Percentiles rank a stretch among this genome's conserved stretches.
These are phyloP conservation scores for Euphorbia lathyris DNA, from an alignment of 345 rosid species.

Conservation along the genomic window DNA sequence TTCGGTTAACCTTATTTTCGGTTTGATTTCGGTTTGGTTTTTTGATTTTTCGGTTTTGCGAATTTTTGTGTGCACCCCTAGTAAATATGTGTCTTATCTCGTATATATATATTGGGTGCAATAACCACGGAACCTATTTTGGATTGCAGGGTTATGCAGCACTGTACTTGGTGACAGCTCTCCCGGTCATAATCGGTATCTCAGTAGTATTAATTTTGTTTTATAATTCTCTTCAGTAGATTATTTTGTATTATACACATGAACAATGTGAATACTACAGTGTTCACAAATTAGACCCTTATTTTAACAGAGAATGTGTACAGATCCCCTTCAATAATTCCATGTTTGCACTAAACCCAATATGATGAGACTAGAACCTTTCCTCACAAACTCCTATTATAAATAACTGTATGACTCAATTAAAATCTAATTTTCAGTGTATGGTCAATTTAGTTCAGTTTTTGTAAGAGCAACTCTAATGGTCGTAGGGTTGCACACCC, in stretches of 20 bases:
- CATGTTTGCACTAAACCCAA: neutral
- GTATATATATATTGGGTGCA: too few relatives aligned
- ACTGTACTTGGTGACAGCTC: conserved; percentile 79
- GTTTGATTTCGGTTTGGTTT: too few relatives aligned
- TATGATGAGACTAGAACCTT: neutral
- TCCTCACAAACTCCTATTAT: neutral
- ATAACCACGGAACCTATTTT: conserved; percentile 19
- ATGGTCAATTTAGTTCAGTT: too few relatives aligned
- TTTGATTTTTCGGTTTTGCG: too few relatives aligned
- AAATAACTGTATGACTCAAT: too few relatives aligned
- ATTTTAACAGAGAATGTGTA: neutral
- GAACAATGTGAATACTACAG: neutral
- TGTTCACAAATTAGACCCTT: neutral
- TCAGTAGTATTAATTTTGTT: conserved; percentile 79
- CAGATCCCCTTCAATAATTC: neutral
- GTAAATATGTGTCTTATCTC: too few relatives aligned
- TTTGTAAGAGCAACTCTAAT: too few relatives aligned
- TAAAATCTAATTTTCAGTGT: too few relatives aligned
- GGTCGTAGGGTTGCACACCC: too few relatives aligned
- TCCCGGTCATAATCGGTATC: conserved; percentile 86
- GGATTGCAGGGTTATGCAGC: conserved; percentile 90
- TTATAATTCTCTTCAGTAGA: conserved; percentile 90
- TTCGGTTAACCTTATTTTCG: too few relatives aligned
- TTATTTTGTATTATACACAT: conserved; percentile 1
- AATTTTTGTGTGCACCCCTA: too few relatives aligned